phyloP scores from a whole-genome alignment of 2,329 filamentous ascomycete species.

The Trichoderma sp. region DNA sequence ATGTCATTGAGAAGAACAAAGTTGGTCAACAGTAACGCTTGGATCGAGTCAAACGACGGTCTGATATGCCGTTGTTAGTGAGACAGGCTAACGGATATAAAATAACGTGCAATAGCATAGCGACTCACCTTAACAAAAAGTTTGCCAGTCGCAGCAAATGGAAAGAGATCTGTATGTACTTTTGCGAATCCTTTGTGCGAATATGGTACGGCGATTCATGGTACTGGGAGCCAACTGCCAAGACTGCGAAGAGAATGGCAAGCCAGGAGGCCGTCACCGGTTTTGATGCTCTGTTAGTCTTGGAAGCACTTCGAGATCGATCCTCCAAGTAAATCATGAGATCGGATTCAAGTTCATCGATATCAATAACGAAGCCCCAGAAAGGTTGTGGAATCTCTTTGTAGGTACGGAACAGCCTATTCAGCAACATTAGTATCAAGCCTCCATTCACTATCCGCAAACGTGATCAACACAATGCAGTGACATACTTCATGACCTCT shows the following conservation, averaged over 20 bases:
- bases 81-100: background rate
- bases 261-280: slow-evolving; percentile 67
- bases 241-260: slow-evolving; percentile 66
- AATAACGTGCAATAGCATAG: background rate
- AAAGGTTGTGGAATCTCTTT: slow-evolving; percentile 70
- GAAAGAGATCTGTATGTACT: slow-evolving; percentile 66
- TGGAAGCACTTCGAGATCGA: slow-evolving; percentile 59
- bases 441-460: background rate
- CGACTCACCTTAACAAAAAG: slow-evolving; percentile 59
- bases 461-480: background rate
- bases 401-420: slow-evolving; percentile 66
- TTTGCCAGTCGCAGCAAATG: slow-evolving; percentile 67
- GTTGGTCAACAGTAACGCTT: slow-evolving; percentile 64
- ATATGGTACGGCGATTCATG: slow-evolving; percentile 67
- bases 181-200: slow-evolving; percentile 62
- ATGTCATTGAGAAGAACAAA: slow-evolving; percentile 70
- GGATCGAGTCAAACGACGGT: slow-evolving; percentile 67
- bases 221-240: slow-evolving; percentile 69
- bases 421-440: slow-evolving; percentile 25
- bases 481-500: slow-evolving; percentile 66
- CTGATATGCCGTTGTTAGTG: slow-evolving; percentile 38
- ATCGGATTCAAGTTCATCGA: slow-evolving; percentile 66
- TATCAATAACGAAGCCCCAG: slow-evolving; percentile 69
- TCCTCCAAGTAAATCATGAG: slow-evolving; percentile 69
- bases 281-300: slow-evolving; percentile 50